Percentiles rank a stretch among this genome's conserved stretches.
Evolutionary conservation across 768 basidiomycete species (phyloP).

Genomic region (Cystoderma amianthinum): DNA sequence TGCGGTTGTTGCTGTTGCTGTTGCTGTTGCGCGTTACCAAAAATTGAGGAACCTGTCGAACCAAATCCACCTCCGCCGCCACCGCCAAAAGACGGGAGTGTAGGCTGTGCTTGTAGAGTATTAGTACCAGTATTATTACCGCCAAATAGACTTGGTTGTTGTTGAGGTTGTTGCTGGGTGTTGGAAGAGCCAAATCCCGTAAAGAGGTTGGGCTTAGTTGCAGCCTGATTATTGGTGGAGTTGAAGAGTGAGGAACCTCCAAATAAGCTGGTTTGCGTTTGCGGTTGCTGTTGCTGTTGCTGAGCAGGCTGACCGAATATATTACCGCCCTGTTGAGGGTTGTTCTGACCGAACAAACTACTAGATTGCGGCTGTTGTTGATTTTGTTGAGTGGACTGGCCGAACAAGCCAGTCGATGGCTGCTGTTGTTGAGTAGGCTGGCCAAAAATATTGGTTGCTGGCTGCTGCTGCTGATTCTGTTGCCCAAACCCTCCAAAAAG

Average conservation of each 20-base stretch:
- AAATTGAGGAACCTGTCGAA: slow-evolving; percentile 19
- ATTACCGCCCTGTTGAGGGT: too few relatives aligned
- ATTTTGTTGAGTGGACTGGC: slow-evolving; percentile 20
- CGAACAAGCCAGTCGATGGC: slow-evolving; percentile 17
- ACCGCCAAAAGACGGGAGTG: slow-evolving; percentile 19
- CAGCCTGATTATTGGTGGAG: slow-evolving; percentile 10
- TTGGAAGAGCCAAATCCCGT: slow-evolving; percentile 7
- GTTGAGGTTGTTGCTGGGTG: slow-evolving; percentile 17
- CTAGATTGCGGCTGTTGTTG: slow-evolving; percentile 14
- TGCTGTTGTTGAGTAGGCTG: slow-evolving; percentile 17
- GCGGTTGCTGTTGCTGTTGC: slow-evolving; percentile 14
- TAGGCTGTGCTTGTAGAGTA: slow-evolving; percentile 23
- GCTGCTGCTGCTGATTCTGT: slow-evolving; percentile 12
- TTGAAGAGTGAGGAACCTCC: slow-evolving; percentile 8
- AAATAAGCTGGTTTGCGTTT: slow-evolving; percentile 5
- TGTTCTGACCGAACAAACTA: slow-evolving; percentile 23
- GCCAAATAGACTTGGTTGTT: slow-evolving; percentile 16
- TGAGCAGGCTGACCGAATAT: slow-evolving; percentile 13
- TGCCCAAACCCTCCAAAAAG: slow-evolving; percentile 8
- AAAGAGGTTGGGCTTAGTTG: slow-evolving; percentile 10
- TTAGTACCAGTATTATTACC: slow-evolving; percentile 10
- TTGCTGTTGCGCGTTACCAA: slow-evolving; percentile 22
- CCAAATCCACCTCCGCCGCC: slow-evolving; percentile 13
- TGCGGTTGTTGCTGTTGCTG: slow-evolving; percentile 13
- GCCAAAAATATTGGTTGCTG: slow-evolving; percentile 8